Base-by-base conservation (phyloP, 768 basidiomycete species). In the Tylopilus vinaceipallidus region DNA sequence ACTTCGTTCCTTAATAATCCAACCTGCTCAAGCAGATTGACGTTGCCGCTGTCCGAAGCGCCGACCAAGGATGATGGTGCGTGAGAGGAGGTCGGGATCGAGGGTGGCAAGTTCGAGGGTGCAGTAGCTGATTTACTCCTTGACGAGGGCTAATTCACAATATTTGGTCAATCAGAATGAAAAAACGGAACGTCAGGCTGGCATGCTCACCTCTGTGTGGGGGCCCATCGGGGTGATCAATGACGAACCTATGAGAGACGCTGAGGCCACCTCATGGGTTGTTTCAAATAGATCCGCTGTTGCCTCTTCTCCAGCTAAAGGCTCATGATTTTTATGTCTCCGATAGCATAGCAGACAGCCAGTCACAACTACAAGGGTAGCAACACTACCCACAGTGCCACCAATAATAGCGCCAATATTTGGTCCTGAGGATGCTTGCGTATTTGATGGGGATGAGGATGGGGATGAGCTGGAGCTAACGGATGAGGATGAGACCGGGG, bases 381-480 rank as follows among this genome's bases (percentile, higher is more conserved):
- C 14, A 16, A 53, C 23, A 0, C 44, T 53, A 3, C 43, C 56
- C 4, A 59, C 27, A 2, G 23, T 17, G 14, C 47, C 59, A 17
- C 59, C 59, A 2, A 48, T 22, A 6, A 56, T 56, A 13, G 45
- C 48, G 0, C 48, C 46, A 16, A 22, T 22, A 27, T 45, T 45
- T 33, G 13, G 19, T 33, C 29, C 6, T n/a, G n/a, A n/a, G n/a
- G n/a, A n/a, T n/a, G n/a, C n/a, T 16, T 42, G 20, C n/a, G n/a
- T n/a, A n/a, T n/a, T n/a, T n/a, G n/a, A n/a, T n/a, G n/a, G n/a
- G n/a, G n/a, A n/a, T n/a, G n/a, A n/a, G n/a, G n/a, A n/a, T n/a
- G n/a, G n/a, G n/a, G n/a, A n/a, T n/a, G n/a, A n/a, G n/a, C n/a
- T n/a, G n/a, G n/a, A n/a, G n/a, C n/a, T n/a, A n/a, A n/a, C n/a